These are phyloP conservation scores for Tolypocladium capitatum DNA, from an alignment of 2,329 filamentous ascomycete species.

Conservation along the genomic window DNA sequence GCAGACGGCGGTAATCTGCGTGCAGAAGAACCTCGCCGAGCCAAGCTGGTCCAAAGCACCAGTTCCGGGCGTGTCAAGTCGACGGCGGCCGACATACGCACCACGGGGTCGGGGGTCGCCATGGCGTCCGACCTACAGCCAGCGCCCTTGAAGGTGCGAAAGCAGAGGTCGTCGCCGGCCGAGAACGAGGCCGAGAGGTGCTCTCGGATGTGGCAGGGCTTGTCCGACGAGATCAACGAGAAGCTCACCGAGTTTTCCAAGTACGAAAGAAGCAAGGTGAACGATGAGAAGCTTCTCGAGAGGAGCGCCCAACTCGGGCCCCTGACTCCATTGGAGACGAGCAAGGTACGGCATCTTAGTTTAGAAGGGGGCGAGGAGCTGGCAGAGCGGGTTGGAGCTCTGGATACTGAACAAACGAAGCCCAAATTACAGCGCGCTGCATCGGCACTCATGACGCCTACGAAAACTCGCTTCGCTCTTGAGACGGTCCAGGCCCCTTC, in stretches of 20 bases:
- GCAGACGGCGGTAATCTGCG: too few species aligned
- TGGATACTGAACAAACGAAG: neutral
- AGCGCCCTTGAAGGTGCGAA: slow-evolving; percentile 11
- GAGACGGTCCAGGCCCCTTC: neutral
- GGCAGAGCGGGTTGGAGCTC: neutral
- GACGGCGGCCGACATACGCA: slow-evolving; percentile 11
- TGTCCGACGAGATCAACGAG: slow-evolving; percentile 1
- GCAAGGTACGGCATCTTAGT: slow-evolving; percentile 1
- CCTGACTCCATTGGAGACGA: neutral
- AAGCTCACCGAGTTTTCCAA: slow-evolving; percentile 1
- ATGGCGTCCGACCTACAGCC: slow-evolving; percentile 11
- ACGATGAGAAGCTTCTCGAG: neutral
- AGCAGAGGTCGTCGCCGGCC: neutral
- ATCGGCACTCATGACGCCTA: neutral
- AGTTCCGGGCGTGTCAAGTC: slow-evolving; percentile 5
- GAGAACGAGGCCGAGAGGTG: slow-evolving; percentile 4
- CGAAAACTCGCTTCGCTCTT: neutral
- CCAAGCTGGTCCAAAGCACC: neutral
- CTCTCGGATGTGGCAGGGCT: slow-evolving; percentile 4
- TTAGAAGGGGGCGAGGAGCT: neutral
- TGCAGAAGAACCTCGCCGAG: neutral
- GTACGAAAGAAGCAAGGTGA: neutral
- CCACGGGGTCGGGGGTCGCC: slow-evolving; percentile 3
- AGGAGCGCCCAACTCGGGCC: neutral
- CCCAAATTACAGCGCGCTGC: neutral